A percentile compares a stretch with the other conserved stretches of the same genome.
phyloP scores from a whole-genome alignment of 2,329 filamentous ascomycete genomes.

The Trichoderma aggressivum region DNA sequence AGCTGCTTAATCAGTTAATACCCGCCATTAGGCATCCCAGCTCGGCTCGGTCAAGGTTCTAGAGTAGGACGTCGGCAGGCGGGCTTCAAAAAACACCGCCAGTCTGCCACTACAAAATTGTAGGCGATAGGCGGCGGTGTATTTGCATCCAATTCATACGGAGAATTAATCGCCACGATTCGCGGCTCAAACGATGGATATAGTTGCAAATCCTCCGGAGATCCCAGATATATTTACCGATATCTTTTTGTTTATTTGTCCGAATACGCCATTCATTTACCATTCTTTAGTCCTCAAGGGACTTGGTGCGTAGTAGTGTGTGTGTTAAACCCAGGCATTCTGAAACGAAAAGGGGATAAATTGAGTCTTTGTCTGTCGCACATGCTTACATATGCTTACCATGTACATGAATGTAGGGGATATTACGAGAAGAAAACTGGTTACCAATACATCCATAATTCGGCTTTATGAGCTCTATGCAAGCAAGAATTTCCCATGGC shows the following conservation, averaged over 20 bases:
- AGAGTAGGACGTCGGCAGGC: not conserved
- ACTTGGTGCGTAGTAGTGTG: not conserved
- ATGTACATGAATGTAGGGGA: not conserved
- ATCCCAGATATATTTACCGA: not conserved
- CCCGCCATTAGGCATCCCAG: not conserved
- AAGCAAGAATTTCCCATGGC: not conserved
- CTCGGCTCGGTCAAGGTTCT: not conserved
- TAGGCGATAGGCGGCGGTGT: not conserved
- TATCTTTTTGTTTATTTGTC: not conserved
- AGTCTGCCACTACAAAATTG: not conserved
- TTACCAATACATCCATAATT: not conserved
- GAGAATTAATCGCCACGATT: not conserved
- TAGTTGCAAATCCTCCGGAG: not conserved
- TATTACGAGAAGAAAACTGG: not conserved
- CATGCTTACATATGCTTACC: not conserved
- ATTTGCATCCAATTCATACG: not conserved
- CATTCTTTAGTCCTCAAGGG: not conserved
- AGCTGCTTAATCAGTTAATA: not conserved
- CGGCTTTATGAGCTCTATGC: not conserved
- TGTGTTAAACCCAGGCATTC: not conserved
- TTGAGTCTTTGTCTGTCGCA: not conserved
- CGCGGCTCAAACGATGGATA: not conserved
- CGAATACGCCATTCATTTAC: not conserved
- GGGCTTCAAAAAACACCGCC: not conserved
- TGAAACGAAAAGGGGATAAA: not conserved